Conservation (phyloP, 306 rosid species). For the Neltuma alba region DNA sequence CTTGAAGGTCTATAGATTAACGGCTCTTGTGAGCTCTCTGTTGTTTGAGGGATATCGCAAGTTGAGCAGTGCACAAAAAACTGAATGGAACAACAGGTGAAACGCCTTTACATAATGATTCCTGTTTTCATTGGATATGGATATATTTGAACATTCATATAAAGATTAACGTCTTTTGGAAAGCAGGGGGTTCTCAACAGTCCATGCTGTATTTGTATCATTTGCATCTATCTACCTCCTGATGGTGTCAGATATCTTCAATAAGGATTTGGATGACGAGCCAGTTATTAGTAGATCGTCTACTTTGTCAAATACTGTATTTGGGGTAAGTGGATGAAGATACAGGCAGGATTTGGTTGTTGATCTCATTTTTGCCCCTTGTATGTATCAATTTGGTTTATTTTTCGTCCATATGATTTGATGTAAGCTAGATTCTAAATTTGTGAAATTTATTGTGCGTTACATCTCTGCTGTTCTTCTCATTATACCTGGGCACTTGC, state of each 20-base stretch:
- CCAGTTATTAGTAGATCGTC: conserved; percentile 67
- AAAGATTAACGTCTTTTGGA: conserved; percentile 19
- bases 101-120: conserved; percentile 37
- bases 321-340: conserved; percentile 68
- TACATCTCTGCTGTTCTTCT: conserved; percentile 12
- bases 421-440: conserved; percentile 1
- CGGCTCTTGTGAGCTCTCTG: conserved; percentile 57
- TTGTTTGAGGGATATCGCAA: conserved; percentile 55
- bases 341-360: conserved; percentile 10
- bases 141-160: conserved; percentile 25
- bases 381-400: neutral
- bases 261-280: conserved; percentile 47
- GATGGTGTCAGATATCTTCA: conserved; percentile 63
- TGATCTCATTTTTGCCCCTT: neutral
- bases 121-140: conserved; percentile 27
- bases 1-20: conserved; percentile 77
- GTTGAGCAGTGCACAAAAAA: conserved; percentile 55
- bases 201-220: conserved; percentile 80
- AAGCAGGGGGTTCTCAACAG: conserved; percentile 90
- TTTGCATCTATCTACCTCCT: conserved; percentile 69
- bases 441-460: neutral
- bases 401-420: neutral
- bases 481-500: neutral
- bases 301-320: conserved; percentile 65
- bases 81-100: conserved; percentile 95